Evolutionary conservation across 106 monocot species (phyloP).

Genomic region (Dioscorea dumetorum): DNA sequence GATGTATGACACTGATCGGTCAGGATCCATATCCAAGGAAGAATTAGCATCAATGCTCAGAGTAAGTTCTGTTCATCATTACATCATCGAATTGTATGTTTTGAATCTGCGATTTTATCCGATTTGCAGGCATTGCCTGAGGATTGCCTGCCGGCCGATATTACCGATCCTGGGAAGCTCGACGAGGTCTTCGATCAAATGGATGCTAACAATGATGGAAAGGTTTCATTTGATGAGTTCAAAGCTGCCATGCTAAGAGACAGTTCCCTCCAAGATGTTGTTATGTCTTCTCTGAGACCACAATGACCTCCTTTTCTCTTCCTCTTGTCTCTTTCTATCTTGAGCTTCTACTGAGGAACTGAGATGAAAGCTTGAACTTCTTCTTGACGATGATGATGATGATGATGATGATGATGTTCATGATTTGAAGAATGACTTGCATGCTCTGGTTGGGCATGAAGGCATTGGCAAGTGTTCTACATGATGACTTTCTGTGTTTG

Average conservation of each 20-base stretch:
- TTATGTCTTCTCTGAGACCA: conserved; percentile 48
- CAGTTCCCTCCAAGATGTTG: conserved; percentile 59
- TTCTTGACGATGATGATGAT: too few species aligned
- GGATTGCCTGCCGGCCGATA: conserved; percentile 63
- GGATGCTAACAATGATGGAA: conserved; percentile 61
- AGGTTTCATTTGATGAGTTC: conserved; percentile 66
- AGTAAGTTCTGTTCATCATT: conserved; percentile 10
- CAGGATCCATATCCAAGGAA: conserved; percentile 57
- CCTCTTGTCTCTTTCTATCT: too few species aligned
- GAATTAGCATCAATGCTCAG: conserved; percentile 72
- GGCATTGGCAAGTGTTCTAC: too few species aligned
- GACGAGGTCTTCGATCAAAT: conserved; percentile 70
- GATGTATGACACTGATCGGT: conserved; percentile 66
- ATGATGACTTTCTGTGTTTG: too few species aligned
- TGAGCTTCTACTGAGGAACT: too few species aligned
- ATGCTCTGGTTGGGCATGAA: too few species aligned
- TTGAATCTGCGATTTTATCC: neutral
- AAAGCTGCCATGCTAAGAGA: conserved; percentile 61
- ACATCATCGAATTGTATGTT: neutral
- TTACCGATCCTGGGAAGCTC: conserved; percentile 55
- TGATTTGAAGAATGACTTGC: too few species aligned
- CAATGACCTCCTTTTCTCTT: neutral
- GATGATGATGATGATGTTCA: too few species aligned
- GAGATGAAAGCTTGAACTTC: too few species aligned
- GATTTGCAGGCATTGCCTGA: conserved; percentile 52